Evolutionary conservation across 495 filamentous ascomycete species (phyloP).

Genomic region (Aspergillus mulundensis): DNA sequence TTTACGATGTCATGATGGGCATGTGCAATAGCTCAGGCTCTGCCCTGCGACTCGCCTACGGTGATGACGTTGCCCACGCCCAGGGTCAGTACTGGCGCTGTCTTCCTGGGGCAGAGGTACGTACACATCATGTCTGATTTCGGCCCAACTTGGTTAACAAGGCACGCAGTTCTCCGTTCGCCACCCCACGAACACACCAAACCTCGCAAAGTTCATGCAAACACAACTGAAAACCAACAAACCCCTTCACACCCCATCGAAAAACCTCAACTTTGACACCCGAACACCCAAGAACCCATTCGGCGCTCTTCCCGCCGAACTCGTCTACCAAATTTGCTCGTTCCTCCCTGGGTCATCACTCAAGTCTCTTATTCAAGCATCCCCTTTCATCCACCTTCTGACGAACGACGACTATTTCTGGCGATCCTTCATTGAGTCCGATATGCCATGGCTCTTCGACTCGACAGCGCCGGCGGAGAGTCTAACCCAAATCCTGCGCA

Average conservation of each 20-base stretch:
- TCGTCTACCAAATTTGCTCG: slow-evolving; percentile 20
- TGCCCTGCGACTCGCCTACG: slow-evolving; percentile 16
- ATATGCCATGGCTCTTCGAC: slow-evolving; percentile 21
- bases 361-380: slow-evolving; percentile 16
- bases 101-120: slow-evolving; percentile 21
- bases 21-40: slow-evolving; percentile 14
- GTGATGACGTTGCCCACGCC: slow-evolving; percentile 14
- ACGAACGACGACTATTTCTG: slow-evolving; percentile 22
- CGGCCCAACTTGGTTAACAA: too few species aligned
- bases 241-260: slow-evolving; percentile 1
- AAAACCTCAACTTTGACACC: background rate
- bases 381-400: slow-evolving; percentile 14
- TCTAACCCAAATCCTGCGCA: background rate
- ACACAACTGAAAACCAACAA: slow-evolving; percentile 4
- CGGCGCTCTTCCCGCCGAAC: slow-evolving; percentile 16
- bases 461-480: background rate
- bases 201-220: slow-evolving; percentile 7
- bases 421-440: slow-evolving; percentile 16
- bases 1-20: slow-evolving; percentile 17
- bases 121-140: too few species aligned
- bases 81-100: slow-evolving; percentile 23
- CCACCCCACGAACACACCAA: slow-evolving; percentile 16
- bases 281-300: slow-evolving; percentile 18
- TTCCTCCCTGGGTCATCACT: slow-evolving; percentile 15
- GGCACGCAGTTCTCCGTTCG: slow-evolving; percentile 20